Evolutionary conservation across 192 early-diverging fungal species (phyloP).

Genomic region (Pecoramyces ruminantium): DNA sequence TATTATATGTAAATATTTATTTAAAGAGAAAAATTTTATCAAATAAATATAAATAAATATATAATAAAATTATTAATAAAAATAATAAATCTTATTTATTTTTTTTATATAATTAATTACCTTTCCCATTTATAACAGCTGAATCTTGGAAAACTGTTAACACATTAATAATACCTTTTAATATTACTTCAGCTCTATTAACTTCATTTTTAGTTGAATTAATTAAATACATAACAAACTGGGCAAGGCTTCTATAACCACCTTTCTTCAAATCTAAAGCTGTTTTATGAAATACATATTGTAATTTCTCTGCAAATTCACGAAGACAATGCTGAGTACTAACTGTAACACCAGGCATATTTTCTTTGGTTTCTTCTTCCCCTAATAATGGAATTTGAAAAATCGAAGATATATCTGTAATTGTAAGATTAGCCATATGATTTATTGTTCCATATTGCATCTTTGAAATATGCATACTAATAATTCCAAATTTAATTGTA

Average conservation of each 20-base stretch:
- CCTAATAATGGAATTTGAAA: not conserved
- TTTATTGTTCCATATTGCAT: conserved; percentile 3
- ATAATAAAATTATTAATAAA: no score
- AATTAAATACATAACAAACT: not conserved
- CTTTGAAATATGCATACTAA: conserved; percentile 65
- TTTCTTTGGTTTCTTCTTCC: not conserved
- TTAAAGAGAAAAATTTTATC: no score
- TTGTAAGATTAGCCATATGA: not conserved
- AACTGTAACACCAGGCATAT: not conserved
- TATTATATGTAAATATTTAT: no score
- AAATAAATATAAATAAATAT: no score
- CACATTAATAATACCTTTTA: conserved; percentile 34
- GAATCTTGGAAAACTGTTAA: conserved; percentile 58
- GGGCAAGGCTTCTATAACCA: not conserved
- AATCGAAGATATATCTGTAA: not conserved
- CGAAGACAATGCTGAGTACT: not conserved
- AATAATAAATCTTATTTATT: no score
- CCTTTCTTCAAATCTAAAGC: not conserved
- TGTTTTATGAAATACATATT: not conserved
- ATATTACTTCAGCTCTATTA: conserved; percentile 22
- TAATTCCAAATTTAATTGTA: conserved; percentile 61
- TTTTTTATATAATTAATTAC: not conserved
- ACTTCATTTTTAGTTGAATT: not conserved
- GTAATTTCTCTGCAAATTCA: not conserved
- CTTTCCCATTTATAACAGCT: conserved; percentile 20